Conservation (phyloP, 805 yeast genomes). For the Sugiyamaella floridensis region DNA sequence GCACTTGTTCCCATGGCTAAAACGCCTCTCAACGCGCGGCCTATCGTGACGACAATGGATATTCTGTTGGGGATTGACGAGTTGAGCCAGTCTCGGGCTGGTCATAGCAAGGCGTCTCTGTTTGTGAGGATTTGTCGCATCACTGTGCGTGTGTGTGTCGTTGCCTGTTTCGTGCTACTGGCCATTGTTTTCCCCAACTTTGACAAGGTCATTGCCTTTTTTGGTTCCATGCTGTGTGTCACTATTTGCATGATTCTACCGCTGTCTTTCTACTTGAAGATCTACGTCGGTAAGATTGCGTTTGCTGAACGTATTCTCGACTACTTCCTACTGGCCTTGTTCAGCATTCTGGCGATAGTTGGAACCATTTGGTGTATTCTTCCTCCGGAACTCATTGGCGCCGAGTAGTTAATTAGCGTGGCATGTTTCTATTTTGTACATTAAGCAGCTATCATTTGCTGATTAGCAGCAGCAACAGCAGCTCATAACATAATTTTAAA, state of each 20-base stretch:
- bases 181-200: slow-evolving; percentile 69
- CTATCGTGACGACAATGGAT: slow-evolving; percentile 68
- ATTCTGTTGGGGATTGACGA: slow-evolving; percentile 36
- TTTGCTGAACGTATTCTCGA: slow-evolving; percentile 36
- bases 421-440: not conserved
- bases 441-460: no score
- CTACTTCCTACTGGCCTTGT: slow-evolving; percentile 38
- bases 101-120: not conserved
- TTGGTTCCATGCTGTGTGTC: slow-evolving; percentile 78
- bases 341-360: slow-evolving; percentile 43
- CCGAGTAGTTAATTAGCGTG: not conserved
- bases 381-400: slow-evolving; percentile 2
- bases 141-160: slow-evolving; percentile 42
- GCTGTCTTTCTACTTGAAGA: slow-evolving; percentile 56
- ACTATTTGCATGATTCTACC: slow-evolving; percentile 76
- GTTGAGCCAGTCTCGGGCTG: slow-evolving; percentile 13
- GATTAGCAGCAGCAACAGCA: not conserved
- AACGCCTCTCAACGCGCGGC: slow-evolving; percentile 76
- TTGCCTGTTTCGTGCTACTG: slow-evolving; percentile 47
- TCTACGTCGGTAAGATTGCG: slow-evolving; percentile 43
- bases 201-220: slow-evolving; percentile 71
- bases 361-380: slow-evolving; percentile 41
- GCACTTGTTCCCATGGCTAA: slow-evolving; percentile 82
- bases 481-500: no score
- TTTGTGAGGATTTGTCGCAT: slow-evolving; percentile 11